Conservation (phyloP, 768 basidiomycete genomes). For the Lanmaoa pseudosensibilis region DNA sequence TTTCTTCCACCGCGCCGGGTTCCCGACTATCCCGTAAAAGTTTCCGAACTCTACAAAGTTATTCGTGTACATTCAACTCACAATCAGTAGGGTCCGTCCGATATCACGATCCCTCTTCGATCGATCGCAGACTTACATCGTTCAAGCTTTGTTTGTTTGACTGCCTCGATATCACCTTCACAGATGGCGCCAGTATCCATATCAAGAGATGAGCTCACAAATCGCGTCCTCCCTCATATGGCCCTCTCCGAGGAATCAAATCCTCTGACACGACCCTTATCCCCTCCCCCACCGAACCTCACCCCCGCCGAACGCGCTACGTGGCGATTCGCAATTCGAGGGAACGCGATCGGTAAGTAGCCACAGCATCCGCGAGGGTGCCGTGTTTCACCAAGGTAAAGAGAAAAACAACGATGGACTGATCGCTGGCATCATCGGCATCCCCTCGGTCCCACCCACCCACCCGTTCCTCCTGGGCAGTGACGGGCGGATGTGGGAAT, state of each 20-base stretch:
- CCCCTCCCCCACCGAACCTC: constrained; percentile 18
- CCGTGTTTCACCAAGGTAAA: not conserved
- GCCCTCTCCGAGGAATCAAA: constrained; percentile 34
- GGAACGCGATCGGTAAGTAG: constrained; percentile 42
- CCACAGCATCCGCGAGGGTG: not conserved
- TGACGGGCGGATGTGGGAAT: constrained; percentile 45
- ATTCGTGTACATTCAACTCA: not conserved
- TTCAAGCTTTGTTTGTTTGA: not conserved
- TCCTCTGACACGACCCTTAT: constrained; percentile 31
- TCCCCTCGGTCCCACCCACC: not conserved
- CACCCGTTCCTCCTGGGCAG: constrained; percentile 20
- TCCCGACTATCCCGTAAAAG: not conserved
- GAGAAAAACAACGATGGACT: not conserved
- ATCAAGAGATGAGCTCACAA: constrained; percentile 28
- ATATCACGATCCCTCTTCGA: not conserved
- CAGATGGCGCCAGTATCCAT: constrained; percentile 7
- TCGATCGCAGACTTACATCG: not conserved
- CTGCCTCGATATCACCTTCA: not conserved
- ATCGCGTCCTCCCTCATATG: constrained; percentile 34
- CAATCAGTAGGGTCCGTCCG: too few species aligned
- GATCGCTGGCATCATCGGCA: not conserved
- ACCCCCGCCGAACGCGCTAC: constrained; percentile 30
- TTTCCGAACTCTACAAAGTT: not conserved
- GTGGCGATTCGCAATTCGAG: constrained; percentile 38
- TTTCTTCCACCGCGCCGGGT: not conserved